A percentile compares a stretch with the other conserved stretches of the same genome.
Conservation (phyloP, 2,329 filamentous ascomycete genomes). For the Talaromyces sp. region DNA sequence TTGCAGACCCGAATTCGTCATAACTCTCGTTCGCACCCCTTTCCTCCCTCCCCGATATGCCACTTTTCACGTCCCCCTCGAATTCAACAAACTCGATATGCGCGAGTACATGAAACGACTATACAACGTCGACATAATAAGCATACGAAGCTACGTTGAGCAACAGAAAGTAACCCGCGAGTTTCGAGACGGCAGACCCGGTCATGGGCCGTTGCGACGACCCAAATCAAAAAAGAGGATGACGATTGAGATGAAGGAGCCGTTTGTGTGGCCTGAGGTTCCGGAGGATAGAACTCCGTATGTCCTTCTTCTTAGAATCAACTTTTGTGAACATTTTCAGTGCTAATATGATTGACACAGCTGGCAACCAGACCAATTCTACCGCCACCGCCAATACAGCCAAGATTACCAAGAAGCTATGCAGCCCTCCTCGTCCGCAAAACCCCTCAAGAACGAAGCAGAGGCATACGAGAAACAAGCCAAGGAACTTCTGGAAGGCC, state of each 20-base stretch:
- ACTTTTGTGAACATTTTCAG: too few relatives aligned
- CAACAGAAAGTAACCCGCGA: conserved; percentile 58
- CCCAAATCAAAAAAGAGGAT: conserved; percentile 80
- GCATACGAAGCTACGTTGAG: conserved; percentile 76
- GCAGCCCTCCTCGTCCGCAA: conserved; percentile 36
- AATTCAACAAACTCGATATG: conserved; percentile 93
- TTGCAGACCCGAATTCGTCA: conserved; percentile 70
- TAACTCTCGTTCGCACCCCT: conserved; percentile 72
- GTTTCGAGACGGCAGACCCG: conserved; percentile 33
- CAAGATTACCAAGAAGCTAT: conserved; percentile 38
- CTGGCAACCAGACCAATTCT: conserved; percentile 61
- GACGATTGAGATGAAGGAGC: conserved; percentile 82
- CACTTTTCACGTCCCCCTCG: conserved; percentile 83
- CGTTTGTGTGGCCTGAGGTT: conserved; percentile 80
- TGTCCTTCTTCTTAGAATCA: conserved; percentile 27
- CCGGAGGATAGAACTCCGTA: conserved; percentile 60
- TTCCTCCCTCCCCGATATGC: conserved; percentile 74
- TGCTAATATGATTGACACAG: conserved; percentile 35
- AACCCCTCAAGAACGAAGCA: conserved; percentile 42
- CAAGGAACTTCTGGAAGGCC: conserved; percentile 57
- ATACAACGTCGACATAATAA: conserved; percentile 70
- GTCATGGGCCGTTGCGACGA: conserved; percentile 61
- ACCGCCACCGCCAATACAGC: conserved; percentile 48
- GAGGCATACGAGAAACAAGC: conserved; percentile 57
- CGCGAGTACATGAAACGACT: conserved; percentile 89